Evolutionary conservation across 75 land plant species (phyloP), one percentile per base, ranked within the genome.

Genomic region (Selaginella moellendorffii): DNA sequence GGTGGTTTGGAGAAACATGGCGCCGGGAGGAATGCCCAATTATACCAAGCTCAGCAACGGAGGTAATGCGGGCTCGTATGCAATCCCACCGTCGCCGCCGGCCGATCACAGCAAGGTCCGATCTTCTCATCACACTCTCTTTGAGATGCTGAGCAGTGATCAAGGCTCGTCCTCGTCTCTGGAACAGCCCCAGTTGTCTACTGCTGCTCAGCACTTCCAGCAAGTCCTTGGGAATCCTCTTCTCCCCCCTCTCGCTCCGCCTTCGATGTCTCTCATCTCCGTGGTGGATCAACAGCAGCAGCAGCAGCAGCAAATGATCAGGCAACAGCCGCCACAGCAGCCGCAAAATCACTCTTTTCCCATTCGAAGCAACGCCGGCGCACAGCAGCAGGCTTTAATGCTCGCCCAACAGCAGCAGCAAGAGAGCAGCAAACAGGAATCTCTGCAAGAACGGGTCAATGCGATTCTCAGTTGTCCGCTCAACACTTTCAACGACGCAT

Each of bases 401-500:
- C n/a, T n/a, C n/a, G n/a, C n/a, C n/a, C n/a, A n/a, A n/a, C n/a
- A n/a, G n/a, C n/a, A n/a, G n/a, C n/a, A n/a, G n/a, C n/a, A n/a
- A n/a, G n/a, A n/a, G n/a, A n/a, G n/a, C n/a, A 36, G 46, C 46
- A 36, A 36, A 36, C 46, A 36, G 46, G 46, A 36, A 36, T 14
- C 14, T 14, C 46, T 36, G 14, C 46, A 36, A 14, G 46, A 36
- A 14, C 5, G 46, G 46, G 46, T 36, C 10, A 36, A 36, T 36
- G 46, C 46, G 10, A 14, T 36, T 36, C 46, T 36, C 10, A 5
- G 46, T 14, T 36, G 10, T 29, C 88, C 86, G 0, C 88, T 88
- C 0, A 85, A 63, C 71, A 82, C 66, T 71, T 83, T 87, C n/a
- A 85, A 85, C 65, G 97, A 87, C 27, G 9, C 78, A 1, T 27